Base-by-base conservation (phyloP, 495 filamentous ascomycete species). In the Podospora pseudocomata region DNA sequence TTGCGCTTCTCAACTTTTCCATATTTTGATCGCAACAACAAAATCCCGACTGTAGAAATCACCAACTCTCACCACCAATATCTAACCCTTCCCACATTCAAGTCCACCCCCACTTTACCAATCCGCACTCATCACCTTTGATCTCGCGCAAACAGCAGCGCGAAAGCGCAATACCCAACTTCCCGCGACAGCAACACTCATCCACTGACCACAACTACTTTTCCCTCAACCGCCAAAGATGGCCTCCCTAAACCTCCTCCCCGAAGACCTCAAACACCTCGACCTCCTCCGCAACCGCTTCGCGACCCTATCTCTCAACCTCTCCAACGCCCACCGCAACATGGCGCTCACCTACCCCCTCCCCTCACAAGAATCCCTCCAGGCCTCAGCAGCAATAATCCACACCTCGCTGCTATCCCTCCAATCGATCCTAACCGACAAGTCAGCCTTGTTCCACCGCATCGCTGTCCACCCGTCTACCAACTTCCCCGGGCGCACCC, bases 201-300 rank as follows among this genome's bases (percentile, higher is more conserved):
- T 23, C n/a, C 6, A 9, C 13, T 27, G 16, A 15, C 61, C 19
- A 9, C 7, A 44, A 16, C 61, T 19, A 30, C 28, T 7, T 19
- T 26, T 32, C 60, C 30, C 19, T 19, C 15, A 54, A 53, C 23
- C 23, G 23, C 23, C 23, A 61, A 72, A 44, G 57, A 87, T 86
- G 85, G 75, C 82, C 26, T 79, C 84, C 20, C 72, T 86, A 23
- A 74, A 76, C 19, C 76, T 87, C 30, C 76, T 67, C 18, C 79
- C 78, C 60, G 88, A 90, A 19, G 90, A 94, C 69, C 82, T 92
- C 63, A 89, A 89, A 80, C 83, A 86, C 67, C 84, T 96, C 60
- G 91, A 96, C 71, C 83, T 90, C 75, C 86, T 90, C 55, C 89
- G 91, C 56, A 89, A 90, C 71, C 86, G 91, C 16, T 86, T 93